A percentile compares a stretch with the other conserved stretches of the same genome.
Conservation (phyloP, 2,329 filamentous ascomycete species). For the Teratosphaeria pseudoeucalypti region DNA sequence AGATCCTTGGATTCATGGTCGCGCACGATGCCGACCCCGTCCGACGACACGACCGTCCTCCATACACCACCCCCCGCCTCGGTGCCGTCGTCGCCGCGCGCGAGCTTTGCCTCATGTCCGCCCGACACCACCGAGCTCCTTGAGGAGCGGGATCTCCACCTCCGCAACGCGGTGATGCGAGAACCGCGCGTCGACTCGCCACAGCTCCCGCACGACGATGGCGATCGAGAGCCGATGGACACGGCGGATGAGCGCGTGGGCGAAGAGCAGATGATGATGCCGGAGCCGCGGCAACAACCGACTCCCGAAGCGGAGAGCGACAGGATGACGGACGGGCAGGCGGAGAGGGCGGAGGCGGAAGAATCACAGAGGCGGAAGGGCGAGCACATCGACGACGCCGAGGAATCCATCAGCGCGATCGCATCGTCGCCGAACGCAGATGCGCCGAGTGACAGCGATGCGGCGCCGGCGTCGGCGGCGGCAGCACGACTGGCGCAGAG, state of each 20-base stretch:
- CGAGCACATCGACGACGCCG: slow-evolving; percentile 32
- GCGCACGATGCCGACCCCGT: slow-evolving; percentile 11
- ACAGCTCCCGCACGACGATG: not conserved
- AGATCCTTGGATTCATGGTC: not conserved
- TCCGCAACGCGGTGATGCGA: slow-evolving; percentile 4
- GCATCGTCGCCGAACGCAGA: slow-evolving; percentile 18
- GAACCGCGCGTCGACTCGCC: slow-evolving; percentile 18
- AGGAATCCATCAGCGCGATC: slow-evolving; percentile 17
- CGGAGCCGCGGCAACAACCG: slow-evolving; percentile 9
- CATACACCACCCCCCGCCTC: slow-evolving; percentile 10
- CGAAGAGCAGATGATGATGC: slow-evolving; percentile 16
- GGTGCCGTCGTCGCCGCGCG: slow-evolving; percentile 8
- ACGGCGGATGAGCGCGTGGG: not conserved
- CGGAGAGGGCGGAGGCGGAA: not conserved
- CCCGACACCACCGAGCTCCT: slow-evolving; percentile 8
- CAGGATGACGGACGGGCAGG: not conserved
- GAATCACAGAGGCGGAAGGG: slow-evolving; percentile 24
- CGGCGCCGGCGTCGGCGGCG: not conserved
- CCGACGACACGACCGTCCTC: slow-evolving; percentile 4
- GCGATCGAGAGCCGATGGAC: slow-evolving; percentile 8
- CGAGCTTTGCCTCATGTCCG: slow-evolving; percentile 32
- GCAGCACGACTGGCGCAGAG: slow-evolving; percentile 15
- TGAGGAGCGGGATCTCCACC: slow-evolving; percentile 16
- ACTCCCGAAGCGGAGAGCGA: slow-evolving; percentile 5
- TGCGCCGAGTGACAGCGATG: slow-evolving; percentile 19